Percentiles rank a stretch among this genome's conserved stretches.
phyloP scores from a whole-genome alignment of 148 eudicot species.

The Rhododendron molle region DNA sequence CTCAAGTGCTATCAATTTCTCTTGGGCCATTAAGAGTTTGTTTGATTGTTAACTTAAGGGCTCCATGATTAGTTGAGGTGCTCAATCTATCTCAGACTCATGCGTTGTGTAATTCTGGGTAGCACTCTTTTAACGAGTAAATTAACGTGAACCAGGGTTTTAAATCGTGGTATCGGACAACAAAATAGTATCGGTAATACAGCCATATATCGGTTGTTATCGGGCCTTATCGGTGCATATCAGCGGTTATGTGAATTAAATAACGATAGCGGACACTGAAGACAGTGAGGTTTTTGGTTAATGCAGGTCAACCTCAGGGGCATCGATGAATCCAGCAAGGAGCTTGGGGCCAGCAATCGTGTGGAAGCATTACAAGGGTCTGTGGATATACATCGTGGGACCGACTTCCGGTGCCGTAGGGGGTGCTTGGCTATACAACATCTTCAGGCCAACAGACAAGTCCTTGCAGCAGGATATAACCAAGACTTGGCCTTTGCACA shows the following conservation, averaged over 20 bases:
- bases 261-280: no score
- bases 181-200: no score
- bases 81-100: neutral
- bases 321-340: slow-evolving; percentile 62
- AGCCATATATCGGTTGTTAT: neutral
- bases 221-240: no score
- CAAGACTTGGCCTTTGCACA: slow-evolving; percentile 34
- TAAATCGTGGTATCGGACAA: no score
- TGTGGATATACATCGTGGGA: slow-evolving; percentile 49
- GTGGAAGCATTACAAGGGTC: slow-evolving; percentile 25
- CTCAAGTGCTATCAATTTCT: neutral
- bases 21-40: neutral
- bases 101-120: neutral
- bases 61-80: no score
- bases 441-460: slow-evolving; percentile 34
- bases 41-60: neutral
- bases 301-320: slow-evolving; percentile 42
- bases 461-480: slow-evolving; percentile 37
- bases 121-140: neutral
- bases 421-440: slow-evolving; percentile 44
- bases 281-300: neutral
- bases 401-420: slow-evolving; percentile 36
- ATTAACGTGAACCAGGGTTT: neutral
- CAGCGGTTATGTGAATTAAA: no score
- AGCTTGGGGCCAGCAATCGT: slow-evolving; percentile 51